Evolutionary conservation across 225 moss, liverwort and hornwort species (phyloP).

Genomic region (Rhytidiadelphus loreus): DNA sequence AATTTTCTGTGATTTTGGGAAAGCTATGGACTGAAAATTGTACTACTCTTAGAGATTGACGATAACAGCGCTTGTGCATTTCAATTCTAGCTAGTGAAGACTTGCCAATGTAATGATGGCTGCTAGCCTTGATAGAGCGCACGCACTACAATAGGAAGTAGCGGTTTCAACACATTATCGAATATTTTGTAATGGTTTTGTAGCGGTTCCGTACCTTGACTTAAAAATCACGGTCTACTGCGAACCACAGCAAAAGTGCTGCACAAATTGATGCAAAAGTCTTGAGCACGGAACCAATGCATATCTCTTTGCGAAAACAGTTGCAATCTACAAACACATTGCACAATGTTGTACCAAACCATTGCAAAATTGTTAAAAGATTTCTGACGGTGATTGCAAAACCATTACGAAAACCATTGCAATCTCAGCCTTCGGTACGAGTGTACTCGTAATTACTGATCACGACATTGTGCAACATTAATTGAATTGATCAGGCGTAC

Average conservation of each 20-base stretch:
- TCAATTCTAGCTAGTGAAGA: background rate
- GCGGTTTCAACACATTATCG: background rate
- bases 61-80: background rate
- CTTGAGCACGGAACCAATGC: background rate
- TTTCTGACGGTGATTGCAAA: background rate
- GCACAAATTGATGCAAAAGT: background rate
- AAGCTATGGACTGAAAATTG: background rate
- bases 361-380: background rate
- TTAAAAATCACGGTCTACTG: background rate
- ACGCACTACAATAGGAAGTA: background rate
- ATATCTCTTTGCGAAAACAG: background rate
- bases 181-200: background rate
- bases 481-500: conserved; percentile 42
- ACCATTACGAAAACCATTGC: background rate
- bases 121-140: background rate
- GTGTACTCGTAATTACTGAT: background rate
- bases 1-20: background rate
- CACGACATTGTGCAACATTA: background rate
- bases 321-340: background rate
- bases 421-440: no score
- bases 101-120: background rate
- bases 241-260: background rate
- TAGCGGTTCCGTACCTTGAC: background rate
- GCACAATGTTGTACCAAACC: background rate
- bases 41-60: background rate